Evolutionary conservation across 2,329 filamentous ascomycete species (phyloP).

Genomic region (Periconia sp.): DNA sequence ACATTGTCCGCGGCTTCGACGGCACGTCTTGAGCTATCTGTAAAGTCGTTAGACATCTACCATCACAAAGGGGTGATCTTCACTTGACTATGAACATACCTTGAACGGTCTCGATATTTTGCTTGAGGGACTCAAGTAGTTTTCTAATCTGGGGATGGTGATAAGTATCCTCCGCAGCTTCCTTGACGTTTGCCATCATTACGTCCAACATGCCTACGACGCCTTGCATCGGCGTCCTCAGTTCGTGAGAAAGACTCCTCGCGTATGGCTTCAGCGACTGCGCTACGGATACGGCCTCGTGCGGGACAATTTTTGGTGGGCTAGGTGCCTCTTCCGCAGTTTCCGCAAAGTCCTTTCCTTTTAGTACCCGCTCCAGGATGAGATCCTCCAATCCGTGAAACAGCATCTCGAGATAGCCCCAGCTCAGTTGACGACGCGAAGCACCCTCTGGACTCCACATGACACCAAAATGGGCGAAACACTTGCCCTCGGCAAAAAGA

Average conservation of each 20-base stretch:
- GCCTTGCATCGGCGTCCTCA: slow-evolving; percentile 77
- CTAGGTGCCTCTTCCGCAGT: slow-evolving; percentile 30
- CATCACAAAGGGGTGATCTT: neutral
- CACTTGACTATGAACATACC: slow-evolving; percentile 43
- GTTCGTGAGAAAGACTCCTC: slow-evolving; percentile 73
- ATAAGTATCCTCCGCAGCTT: slow-evolving; percentile 65
- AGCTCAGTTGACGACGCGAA: slow-evolving; percentile 61
- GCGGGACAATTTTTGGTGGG: slow-evolving; percentile 56
- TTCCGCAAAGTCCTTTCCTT: slow-evolving; percentile 55
- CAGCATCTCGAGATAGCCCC: slow-evolving; percentile 71
- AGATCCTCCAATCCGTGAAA: slow-evolving; percentile 73
- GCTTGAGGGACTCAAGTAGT: slow-evolving; percentile 68
- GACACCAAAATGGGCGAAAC: slow-evolving; percentile 73
- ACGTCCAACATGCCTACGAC: slow-evolving; percentile 79
- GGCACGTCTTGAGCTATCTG: slow-evolving; percentile 72
- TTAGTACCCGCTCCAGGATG: slow-evolving; percentile 63
- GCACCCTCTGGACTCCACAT: slow-evolving; percentile 73
- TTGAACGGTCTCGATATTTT: slow-evolving; percentile 75
- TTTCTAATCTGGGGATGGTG: slow-evolving; percentile 57
- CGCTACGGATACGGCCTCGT: slow-evolving; percentile 62
- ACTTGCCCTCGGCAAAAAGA: slow-evolving; percentile 68
- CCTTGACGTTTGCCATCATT: slow-evolving; percentile 74
- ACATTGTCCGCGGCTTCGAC: slow-evolving; percentile 78
- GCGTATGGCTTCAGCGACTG: slow-evolving; percentile 75
- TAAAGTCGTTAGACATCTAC: slow-evolving; percentile 15